Evolutionary conservation across 192 early-diverging fungal species (phyloP).

Genomic region (Coemansia sp.): DNA sequence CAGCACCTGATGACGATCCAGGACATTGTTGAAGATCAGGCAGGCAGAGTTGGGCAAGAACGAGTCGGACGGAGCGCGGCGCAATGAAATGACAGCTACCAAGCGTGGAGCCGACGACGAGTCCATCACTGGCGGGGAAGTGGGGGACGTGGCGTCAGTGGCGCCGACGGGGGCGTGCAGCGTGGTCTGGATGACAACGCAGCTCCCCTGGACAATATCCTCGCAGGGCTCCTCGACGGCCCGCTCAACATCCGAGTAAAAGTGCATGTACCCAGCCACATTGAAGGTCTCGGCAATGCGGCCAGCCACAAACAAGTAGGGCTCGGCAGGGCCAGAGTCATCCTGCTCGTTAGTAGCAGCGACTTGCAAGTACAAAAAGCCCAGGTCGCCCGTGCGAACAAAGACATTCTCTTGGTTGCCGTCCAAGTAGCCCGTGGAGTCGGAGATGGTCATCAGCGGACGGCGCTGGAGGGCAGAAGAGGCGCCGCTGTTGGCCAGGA

Average conservation of each 20-base stretch:
- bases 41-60: slow-evolving; percentile 58
- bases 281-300: slow-evolving; percentile 68
- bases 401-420: slow-evolving; percentile 62
- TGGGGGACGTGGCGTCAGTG: slow-evolving; percentile 7
- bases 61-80: slow-evolving; percentile 24
- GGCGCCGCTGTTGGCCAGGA: background rate
- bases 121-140: background rate
- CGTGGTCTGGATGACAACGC: slow-evolving; percentile 42
- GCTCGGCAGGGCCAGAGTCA: slow-evolving; percentile 57
- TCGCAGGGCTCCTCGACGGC: slow-evolving; percentile 68
- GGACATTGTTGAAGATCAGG: slow-evolving; percentile 61
- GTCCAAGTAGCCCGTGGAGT: slow-evolving; percentile 49
- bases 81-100: slow-evolving; percentile 39
- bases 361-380: slow-evolving; percentile 78
- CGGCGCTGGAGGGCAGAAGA: slow-evolving; percentile 5
- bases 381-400: slow-evolving; percentile 78
- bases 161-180: slow-evolving; percentile 12
- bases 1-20: slow-evolving; percentile 71
- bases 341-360: slow-evolving; percentile 49
- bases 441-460: slow-evolving; percentile 12
- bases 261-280: slow-evolving; percentile 70
- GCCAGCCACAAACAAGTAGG: slow-evolving; percentile 77
- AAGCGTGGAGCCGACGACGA: slow-evolving; percentile 14
- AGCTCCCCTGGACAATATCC: slow-evolving; percentile 28
- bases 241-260: slow-evolving; percentile 70